A percentile compares a stretch with the other conserved stretches of the same genome.
Evolutionary conservation across 2,329 filamentous ascomycete species (phyloP).

Genomic region (Didymella segeticola): DNA sequence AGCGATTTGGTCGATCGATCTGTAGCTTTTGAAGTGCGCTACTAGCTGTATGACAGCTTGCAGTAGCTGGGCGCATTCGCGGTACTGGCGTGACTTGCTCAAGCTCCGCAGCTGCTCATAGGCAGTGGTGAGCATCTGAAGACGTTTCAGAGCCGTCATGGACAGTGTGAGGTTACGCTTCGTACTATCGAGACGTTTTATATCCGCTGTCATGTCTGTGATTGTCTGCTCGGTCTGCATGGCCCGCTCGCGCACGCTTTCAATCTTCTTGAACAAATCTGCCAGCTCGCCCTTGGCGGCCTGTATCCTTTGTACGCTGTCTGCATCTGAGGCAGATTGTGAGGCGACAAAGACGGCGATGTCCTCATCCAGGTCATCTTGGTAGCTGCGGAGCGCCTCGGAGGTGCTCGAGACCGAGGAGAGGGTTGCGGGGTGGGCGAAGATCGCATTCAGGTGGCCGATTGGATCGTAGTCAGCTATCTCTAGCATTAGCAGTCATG

Average conservation of each 20-base stretch:
- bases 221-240: conserved; percentile 94
- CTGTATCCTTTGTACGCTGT: conserved; percentile 90
- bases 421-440: conserved; percentile 86
- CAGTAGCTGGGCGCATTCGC: conserved; percentile 90
- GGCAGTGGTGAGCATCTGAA: conserved; percentile 99
- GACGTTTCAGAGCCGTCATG: conserved; percentile 95
- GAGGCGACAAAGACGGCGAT: conserved; percentile 75
- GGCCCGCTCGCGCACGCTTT: conserved; percentile 86
- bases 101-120: conserved; percentile 92
- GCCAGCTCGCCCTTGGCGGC: conserved; percentile 88
- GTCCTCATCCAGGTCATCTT: conserved; percentile 81
- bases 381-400: conserved; percentile 73
- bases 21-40: conserved; percentile 97
- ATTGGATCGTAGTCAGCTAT: conserved; percentile 91
- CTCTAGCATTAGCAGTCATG: conserved; percentile 31
- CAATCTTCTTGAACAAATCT: conserved; percentile 91
- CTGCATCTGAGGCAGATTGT: conserved; percentile 84
- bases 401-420: conserved; percentile 77
- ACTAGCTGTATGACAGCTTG: conserved; percentile 97
- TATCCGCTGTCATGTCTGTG: conserved; percentile 98
- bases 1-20: conserved; percentile 97
- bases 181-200: conserved; percentile 94
- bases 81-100: conserved; percentile 86
- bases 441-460: conserved; percentile 90
- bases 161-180: conserved; percentile 96